A percentile compares a stretch with the other conserved stretches of the same genome.
phyloP scores from a whole-genome alignment of 495 filamentous ascomycete genomes.

The Diplogelasinospora grovesii region DNA sequence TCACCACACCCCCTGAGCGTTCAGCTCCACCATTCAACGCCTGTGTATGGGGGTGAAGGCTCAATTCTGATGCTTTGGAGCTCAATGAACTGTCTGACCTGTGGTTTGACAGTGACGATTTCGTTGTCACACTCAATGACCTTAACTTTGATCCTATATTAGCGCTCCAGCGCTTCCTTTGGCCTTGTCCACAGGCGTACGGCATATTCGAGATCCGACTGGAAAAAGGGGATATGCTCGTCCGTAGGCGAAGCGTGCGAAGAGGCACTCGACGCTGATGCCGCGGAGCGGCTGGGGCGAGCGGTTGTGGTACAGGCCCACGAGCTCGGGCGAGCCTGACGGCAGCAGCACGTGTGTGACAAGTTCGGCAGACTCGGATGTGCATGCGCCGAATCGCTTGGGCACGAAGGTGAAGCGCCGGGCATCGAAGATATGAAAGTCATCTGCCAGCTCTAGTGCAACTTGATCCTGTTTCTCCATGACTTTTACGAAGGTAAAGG shows the following conservation, averaged over 20 bases:
- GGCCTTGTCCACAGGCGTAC: constrained; percentile 9
- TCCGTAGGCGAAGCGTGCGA: constrained; percentile 25
- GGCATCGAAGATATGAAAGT: constrained; percentile 6
- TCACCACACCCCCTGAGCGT: no score
- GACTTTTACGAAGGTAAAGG: no score
- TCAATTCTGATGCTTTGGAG: no score
- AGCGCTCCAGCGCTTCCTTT: no score
- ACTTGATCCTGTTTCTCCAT: no score
- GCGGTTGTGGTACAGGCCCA: constrained; percentile 11
- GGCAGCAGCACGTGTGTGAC: constrained; percentile 10
- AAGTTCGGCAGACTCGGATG: constrained; percentile 1
- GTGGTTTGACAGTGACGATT: no score
- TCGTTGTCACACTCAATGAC: no score
- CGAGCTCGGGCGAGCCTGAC: constrained; percentile 4
- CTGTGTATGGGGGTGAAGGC: no score
- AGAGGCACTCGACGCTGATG: constrained; percentile 14
- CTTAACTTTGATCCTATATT: no score
- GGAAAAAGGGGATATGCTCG: constrained; percentile 12
- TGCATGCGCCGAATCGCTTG: neutral
- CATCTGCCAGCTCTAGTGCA: no score
- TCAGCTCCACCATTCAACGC: no score
- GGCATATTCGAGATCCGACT: constrained; percentile 5
- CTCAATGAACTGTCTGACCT: no score
- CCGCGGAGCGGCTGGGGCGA: constrained; percentile 5
- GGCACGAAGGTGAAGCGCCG: constrained; percentile 10